Percentiles rank a stretch among this genome's conserved stretches.
Conservation (phyloP, 164 flowering plant genomes). For the Berberis thunbergii region DNA sequence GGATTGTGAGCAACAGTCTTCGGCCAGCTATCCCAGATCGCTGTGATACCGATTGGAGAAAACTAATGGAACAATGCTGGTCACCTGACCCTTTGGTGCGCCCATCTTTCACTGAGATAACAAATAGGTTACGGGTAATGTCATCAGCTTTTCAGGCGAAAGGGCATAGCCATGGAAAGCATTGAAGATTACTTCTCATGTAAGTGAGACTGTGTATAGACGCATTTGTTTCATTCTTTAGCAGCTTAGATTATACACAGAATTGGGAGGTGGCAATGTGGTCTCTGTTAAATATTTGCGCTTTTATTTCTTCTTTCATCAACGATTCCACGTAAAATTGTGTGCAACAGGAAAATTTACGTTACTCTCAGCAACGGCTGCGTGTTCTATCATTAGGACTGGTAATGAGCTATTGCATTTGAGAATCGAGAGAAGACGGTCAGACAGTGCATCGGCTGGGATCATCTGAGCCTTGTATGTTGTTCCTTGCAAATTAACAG, state of each 20-base stretch:
- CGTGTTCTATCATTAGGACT: too few relatives aligned
- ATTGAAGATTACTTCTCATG: not conserved
- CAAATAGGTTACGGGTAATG: constrained; percentile 52
- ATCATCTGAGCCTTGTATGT: too few relatives aligned
- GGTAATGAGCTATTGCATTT: too few relatives aligned
- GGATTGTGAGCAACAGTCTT: constrained; percentile 68
- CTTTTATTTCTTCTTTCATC: too few relatives aligned
- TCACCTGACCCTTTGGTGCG: constrained; percentile 57
- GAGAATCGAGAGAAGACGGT: too few relatives aligned
- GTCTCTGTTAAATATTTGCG: too few relatives aligned
- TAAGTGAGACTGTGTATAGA: constrained; percentile 6
- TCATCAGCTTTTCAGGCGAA: constrained; percentile 32
- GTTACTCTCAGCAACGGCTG: too few relatives aligned
- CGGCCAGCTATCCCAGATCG: constrained; percentile 62
- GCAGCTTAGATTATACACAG: not conserved
- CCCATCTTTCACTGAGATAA: constrained; percentile 74
- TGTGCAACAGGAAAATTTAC: too few relatives aligned
- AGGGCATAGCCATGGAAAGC: constrained; percentile 10
- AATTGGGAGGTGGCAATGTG: too few relatives aligned
- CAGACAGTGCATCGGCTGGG: too few relatives aligned
- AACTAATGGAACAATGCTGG: constrained; percentile 84
- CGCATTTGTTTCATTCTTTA: constrained; percentile 5
- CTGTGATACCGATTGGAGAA: constrained; percentile 73
- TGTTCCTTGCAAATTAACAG: too few relatives aligned
- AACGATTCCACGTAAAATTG: too few relatives aligned